Percentiles rank a stretch among this genome's conserved stretches.
Conservation (phyloP, 257 asterid genomes). For the Gynochthodes officinalis region DNA sequence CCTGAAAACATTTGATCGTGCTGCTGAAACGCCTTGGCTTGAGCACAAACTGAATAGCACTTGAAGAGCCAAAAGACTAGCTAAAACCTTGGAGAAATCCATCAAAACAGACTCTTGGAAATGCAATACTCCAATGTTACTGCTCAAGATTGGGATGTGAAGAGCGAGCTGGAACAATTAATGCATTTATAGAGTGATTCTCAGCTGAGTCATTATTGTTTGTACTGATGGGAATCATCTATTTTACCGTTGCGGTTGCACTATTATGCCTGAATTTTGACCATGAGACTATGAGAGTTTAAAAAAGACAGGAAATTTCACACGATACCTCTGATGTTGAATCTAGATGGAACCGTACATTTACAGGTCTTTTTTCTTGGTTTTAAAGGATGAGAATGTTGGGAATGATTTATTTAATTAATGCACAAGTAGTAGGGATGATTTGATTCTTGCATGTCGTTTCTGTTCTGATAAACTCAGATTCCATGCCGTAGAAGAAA, state of each 20-base stretch:
- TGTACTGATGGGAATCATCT: not conserved
- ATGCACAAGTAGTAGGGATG: not conserved
- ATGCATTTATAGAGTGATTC: slow-evolving; percentile 12
- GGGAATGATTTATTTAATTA: not conserved
- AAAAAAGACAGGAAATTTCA: not conserved
- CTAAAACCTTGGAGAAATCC: slow-evolving; percentile 28
- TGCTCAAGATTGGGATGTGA: slow-evolving; percentile 6
- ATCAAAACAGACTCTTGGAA: slow-evolving; percentile 7
- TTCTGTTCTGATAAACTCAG: not conserved
- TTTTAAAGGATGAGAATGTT: not conserved
- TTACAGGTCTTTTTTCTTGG: not conserved
- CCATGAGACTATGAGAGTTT: not conserved
- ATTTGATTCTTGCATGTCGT: no score
- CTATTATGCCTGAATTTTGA: not conserved
- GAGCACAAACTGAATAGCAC: slow-evolving; percentile 12
- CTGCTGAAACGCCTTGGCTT: slow-evolving; percentile 25
- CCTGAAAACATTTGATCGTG: slow-evolving; percentile 48
- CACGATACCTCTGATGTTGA: not conserved
- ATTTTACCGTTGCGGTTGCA: slow-evolving; percentile 7
- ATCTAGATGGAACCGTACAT: not conserved
- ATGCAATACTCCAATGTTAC: not conserved
- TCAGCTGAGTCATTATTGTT: not conserved
- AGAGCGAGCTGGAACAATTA: not conserved
- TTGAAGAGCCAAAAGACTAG: slow-evolving; percentile 22
- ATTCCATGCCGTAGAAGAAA: not conserved